A percentile compares a stretch with the other conserved stretches of the same genome.
Evolutionary conservation across 2,329 filamentous ascomycete species (phyloP).

Genomic region (Ascochyta clinopodiicola): DNA sequence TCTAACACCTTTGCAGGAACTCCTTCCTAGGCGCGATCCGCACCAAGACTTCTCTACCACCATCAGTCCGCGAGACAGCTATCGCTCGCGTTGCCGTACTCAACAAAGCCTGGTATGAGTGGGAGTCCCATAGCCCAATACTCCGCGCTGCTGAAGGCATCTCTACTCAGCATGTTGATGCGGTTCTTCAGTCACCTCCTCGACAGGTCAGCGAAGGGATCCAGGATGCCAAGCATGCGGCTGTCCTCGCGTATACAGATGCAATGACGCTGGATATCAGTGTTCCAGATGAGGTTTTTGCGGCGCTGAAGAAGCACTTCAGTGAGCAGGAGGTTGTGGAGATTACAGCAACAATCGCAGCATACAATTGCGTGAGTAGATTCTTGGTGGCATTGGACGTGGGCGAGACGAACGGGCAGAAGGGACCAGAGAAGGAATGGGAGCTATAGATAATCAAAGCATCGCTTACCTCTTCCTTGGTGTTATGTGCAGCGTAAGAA

Average conservation of each 20-base stretch:
- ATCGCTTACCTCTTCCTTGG: neutral
- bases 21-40: slow-evolving; percentile 63
- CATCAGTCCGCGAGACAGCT: slow-evolving; percentile 72
- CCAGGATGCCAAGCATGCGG: slow-evolving; percentile 68
- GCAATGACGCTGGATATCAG: slow-evolving; percentile 80
- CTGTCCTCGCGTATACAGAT: slow-evolving; percentile 76
- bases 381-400: slow-evolving; percentile 83
- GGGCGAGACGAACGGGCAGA: slow-evolving; percentile 50
- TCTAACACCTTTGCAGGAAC: slow-evolving; percentile 49
- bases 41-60: slow-evolving; percentile 58
- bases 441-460: neutral
- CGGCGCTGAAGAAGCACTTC: slow-evolving; percentile 65
- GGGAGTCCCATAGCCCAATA: slow-evolving; percentile 75
- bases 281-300: slow-evolving; percentile 74
- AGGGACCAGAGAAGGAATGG: slow-evolving; percentile 24
- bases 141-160: slow-evolving; percentile 56
- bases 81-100: slow-evolving; percentile 82
- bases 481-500: neutral
- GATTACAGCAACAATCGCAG: slow-evolving; percentile 77
- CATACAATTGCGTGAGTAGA: slow-evolving; percentile 85
- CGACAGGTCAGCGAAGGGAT: slow-evolving; percentile 11
- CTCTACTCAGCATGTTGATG: slow-evolving; percentile 55
- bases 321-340: slow-evolving; percentile 78
- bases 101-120: slow-evolving; percentile 86
- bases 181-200: slow-evolving; percentile 33